These are phyloP conservation scores for Pascua guehoae DNA, from an alignment of 1,284 basidiomycete genomes.

Conservation along the genomic window DNA sequence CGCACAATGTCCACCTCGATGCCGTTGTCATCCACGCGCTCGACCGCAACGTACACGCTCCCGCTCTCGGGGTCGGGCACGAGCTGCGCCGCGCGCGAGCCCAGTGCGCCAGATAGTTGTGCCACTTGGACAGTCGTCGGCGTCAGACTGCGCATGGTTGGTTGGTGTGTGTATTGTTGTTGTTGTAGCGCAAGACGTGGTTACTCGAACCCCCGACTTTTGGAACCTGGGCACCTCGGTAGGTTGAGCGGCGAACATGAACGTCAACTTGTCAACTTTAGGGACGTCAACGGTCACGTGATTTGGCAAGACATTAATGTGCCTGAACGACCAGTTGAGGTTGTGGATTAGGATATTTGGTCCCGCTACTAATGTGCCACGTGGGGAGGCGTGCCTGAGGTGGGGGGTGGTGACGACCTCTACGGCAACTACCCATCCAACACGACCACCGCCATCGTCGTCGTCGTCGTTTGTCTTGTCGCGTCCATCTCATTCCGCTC, in stretches of 20 bases:
- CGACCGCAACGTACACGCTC: slow-evolving; percentile 58
- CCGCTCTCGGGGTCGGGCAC: slow-evolving; percentile 65
- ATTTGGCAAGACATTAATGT: neutral
- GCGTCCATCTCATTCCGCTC: neutral
- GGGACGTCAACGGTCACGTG: too few relatives aligned
- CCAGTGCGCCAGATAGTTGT: too few relatives aligned
- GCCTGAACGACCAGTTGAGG: neutral
- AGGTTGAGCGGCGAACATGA: neutral
- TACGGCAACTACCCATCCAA: neutral
- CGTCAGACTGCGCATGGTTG: slow-evolving; percentile 31
- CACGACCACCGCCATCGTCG: neutral
- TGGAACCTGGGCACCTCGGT: too few relatives aligned
- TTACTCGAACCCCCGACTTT: neutral
- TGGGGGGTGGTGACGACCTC: neutral
- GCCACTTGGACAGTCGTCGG: slow-evolving; percentile 22
- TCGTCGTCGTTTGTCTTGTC: neutral
- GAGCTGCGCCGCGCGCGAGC: slow-evolving; percentile 13
- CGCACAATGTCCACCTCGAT: slow-evolving; percentile 63
- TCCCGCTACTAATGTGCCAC: neutral
- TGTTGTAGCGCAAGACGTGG: neutral
- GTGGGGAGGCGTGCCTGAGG: neutral
- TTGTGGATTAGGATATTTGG: neutral
- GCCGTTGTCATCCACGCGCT: slow-evolving; percentile 54
- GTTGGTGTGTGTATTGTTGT: neutral
- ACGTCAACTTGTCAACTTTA: too few relatives aligned